Percentiles rank a stretch among this genome's conserved stretches.
phyloP scores from a whole-genome alignment of 345 rosid species.

The Rhodamnia rubescens region DNA sequence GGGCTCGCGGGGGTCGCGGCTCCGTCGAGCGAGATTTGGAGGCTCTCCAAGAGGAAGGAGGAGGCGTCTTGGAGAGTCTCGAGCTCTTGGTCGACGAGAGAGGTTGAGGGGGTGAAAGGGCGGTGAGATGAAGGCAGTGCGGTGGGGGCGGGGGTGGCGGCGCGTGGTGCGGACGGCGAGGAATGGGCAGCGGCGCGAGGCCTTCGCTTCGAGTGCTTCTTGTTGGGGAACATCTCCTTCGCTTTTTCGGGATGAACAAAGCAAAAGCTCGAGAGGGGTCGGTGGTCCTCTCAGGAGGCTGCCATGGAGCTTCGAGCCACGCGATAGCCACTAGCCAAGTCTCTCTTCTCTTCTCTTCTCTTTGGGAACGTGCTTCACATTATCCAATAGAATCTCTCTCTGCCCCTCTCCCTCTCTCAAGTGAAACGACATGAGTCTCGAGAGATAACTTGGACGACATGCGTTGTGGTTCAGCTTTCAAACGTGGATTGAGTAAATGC shows the following conservation, averaged over 20 bases:
- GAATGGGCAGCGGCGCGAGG: slow-evolving; percentile 26
- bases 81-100: slow-evolving; percentile 29
- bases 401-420: too few species aligned
- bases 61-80: slow-evolving; percentile 9
- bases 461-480: too few species aligned
- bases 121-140: slow-evolving; percentile 15
- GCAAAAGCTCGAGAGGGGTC: not conserved
- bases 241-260: not conserved
- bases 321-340: too few species aligned
- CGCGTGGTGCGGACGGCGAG: slow-evolving; percentile 20
- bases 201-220: slow-evolving; percentile 23
- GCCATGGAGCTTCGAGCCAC: too few species aligned
- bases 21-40: slow-evolving; percentile 24
- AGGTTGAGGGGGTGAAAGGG: slow-evolving; percentile 30
- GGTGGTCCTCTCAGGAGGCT: too few species aligned
- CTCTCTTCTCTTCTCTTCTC: not conserved
- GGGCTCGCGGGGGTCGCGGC: slow-evolving; percentile 9
- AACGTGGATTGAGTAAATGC: too few species aligned
- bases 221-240: not conserved
- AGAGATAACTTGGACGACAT: too few species aligned
- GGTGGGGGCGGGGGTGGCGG: not conserved
- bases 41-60: slow-evolving; percentile 26
- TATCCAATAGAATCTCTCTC: not conserved
- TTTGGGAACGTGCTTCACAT: not conserved
- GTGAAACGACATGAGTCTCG: too few species aligned